phyloP scores from a whole-genome alignment of 108 stramenopile species.

The Pelagomonas calceolata region DNA sequence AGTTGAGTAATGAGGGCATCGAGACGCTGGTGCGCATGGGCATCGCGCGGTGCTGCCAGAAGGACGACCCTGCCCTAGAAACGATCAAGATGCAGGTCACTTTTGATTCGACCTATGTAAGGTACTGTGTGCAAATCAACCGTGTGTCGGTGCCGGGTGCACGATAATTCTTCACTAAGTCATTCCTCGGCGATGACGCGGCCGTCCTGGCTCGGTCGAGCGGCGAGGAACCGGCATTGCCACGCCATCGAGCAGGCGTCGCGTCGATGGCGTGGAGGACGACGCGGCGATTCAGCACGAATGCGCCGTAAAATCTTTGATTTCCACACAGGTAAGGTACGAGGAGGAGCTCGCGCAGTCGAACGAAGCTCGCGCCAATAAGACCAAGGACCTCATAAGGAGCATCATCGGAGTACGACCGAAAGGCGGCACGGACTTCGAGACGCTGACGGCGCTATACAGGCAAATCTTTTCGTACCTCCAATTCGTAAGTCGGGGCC shows the following conservation, averaged over 20 bases:
- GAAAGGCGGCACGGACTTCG: constrained; percentile 19
- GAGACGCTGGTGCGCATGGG: constrained; percentile 24
- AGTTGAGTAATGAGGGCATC: constrained; percentile 22
- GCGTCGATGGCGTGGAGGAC: no score
- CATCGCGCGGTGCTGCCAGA: constrained; percentile 16
- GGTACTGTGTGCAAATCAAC: no score
- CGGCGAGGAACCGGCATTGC: no score
- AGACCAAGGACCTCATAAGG: constrained; percentile 15
- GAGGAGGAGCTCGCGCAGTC: neutral
- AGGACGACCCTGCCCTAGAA: constrained; percentile 30
- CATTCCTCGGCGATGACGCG: no score
- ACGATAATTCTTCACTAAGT: no score
- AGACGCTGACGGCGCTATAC: constrained; percentile 37
- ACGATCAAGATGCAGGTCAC: constrained; percentile 50
- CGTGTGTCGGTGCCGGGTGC: no score
- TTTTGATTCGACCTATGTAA: constrained; percentile 33
- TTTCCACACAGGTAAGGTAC: constrained; percentile 26
- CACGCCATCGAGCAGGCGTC: no score
- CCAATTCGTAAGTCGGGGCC: constrained; percentile 7
- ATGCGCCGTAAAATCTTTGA: no score
- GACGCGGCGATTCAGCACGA: no score
- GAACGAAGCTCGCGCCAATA: neutral
- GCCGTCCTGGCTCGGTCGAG: no score
- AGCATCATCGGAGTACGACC: constrained; percentile 17
- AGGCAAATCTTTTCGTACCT: constrained; percentile 44